These are phyloP conservation scores for Camelina laxa DNA, from an alignment of 345 rosid species.

Conservation along the genomic window DNA sequence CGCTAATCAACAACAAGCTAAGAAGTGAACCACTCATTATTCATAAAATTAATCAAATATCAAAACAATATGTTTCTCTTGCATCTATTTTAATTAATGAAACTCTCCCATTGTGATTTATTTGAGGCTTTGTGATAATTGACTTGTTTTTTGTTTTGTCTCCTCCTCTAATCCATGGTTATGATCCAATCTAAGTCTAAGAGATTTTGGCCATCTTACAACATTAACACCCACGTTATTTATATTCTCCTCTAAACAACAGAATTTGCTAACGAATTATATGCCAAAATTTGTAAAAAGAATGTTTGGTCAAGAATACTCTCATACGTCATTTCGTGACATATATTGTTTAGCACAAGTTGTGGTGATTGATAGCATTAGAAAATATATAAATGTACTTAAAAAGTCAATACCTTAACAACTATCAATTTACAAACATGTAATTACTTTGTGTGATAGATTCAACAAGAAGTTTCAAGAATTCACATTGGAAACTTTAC, in stretches of 20 bases:
- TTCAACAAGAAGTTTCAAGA: background rate
- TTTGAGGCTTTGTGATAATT: slow-evolving; percentile 6
- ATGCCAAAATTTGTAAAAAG: background rate
- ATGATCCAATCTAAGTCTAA: slow-evolving; percentile 4
- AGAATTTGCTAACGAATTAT: background rate
- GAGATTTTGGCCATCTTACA: slow-evolving; percentile 2
- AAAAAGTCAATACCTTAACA: slow-evolving; percentile 18
- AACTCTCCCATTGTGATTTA: slow-evolving; percentile 1
- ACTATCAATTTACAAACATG: slow-evolving; percentile 19
- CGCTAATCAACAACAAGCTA: slow-evolving; percentile 42
- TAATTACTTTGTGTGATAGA: background rate
- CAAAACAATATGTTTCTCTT: slow-evolving; percentile 1
- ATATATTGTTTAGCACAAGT: background rate
- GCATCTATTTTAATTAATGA: background rate
- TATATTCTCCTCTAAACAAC: background rate
- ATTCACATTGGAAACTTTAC: background rate
- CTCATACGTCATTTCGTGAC: background rate
- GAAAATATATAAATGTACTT: background rate
- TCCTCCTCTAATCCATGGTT: background rate
- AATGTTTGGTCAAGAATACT: background rate
- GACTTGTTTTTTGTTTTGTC: background rate
- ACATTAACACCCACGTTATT: background rate
- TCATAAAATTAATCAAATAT: slow-evolving; percentile 14
- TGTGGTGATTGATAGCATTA: slow-evolving; percentile 15
- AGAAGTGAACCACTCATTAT: slow-evolving; percentile 33